Conservation (phyloP, 768 basidiomycete genomes). For the Suillus spraguei region DNA sequence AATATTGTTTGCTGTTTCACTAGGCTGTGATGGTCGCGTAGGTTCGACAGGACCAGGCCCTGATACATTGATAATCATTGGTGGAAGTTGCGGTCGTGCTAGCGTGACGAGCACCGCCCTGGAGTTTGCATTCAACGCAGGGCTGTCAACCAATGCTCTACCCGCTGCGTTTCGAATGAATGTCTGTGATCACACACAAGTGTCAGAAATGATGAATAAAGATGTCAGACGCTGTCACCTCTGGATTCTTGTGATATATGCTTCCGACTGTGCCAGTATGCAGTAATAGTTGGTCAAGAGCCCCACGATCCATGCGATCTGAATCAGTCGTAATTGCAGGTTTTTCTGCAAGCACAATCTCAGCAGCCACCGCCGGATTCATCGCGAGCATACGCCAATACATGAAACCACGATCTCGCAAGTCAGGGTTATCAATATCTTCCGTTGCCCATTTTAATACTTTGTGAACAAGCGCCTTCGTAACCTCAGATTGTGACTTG, state of each 20-base stretch:
- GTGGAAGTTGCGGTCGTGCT: conserved; percentile 51
- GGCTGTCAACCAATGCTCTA: conserved; percentile 82
- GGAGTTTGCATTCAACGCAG: conserved; percentile 85
- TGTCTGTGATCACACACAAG: conserved; percentile 50
- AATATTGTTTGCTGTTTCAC: conserved; percentile 28
- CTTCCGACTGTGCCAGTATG: conserved; percentile 94
- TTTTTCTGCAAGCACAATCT: conserved; percentile 91
- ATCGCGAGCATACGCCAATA: conserved; percentile 98
- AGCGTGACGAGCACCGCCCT: conserved; percentile 69
- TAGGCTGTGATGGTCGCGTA: conserved; percentile 26
- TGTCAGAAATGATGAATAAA: conserved; percentile 14
- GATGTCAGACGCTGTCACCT: conserved; percentile 46
- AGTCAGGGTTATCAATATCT: conserved; percentile 96
- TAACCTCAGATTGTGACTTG: conserved; percentile 78
- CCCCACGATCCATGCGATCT: conserved; percentile 95
- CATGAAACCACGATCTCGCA: conserved; percentile 98
- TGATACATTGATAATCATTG: conserved; percentile 46
- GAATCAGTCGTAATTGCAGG: conserved; percentile 98
- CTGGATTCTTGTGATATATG: conserved; percentile 98
- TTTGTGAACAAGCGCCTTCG: conserved; percentile 90
- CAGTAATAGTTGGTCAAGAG: conserved; percentile 90
- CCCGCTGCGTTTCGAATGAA: conserved; percentile 91
- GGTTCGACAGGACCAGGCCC: conserved; percentile 53
- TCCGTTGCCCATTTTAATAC: conserved; percentile 97
- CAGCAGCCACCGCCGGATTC: conserved; percentile 84